Conservation (phyloP, 2,329 filamentous ascomycete species). For the Xylariaceae sp. region DNA sequence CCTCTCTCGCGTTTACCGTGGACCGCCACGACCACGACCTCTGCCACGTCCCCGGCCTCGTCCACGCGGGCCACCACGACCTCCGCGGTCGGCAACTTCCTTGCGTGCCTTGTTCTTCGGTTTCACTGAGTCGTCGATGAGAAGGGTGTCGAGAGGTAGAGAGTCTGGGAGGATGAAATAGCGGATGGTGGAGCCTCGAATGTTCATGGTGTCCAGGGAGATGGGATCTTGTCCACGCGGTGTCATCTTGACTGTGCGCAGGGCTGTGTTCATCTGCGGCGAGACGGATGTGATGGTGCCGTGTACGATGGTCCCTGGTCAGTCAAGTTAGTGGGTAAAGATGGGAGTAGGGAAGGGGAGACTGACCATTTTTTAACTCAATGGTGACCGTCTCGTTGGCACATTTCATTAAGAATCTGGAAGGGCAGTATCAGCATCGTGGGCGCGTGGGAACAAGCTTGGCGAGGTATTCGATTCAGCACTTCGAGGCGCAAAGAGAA, state of each 20-base stretch:
- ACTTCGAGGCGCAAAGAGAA: constrained; percentile 39
- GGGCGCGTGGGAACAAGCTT: constrained; percentile 30
- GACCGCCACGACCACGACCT: constrained; percentile 48
- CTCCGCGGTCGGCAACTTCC: constrained; percentile 64
- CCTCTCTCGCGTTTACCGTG: constrained; percentile 14
- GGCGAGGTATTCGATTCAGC: constrained; percentile 37
- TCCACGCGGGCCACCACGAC: constrained; percentile 50
- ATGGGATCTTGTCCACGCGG: constrained; percentile 82
- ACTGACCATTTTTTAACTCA: constrained; percentile 92
- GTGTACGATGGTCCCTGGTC: constrained; percentile 83
- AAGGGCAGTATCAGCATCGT: constrained; percentile 29
- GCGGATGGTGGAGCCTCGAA: constrained; percentile 91
- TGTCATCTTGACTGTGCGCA: constrained; percentile 97
- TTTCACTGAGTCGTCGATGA: constrained; percentile 96
- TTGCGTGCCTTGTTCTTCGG: constrained; percentile 99
- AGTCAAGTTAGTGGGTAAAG: background rate
- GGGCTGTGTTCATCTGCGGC: constrained; percentile 96
- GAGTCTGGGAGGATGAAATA: constrained; percentile 97
- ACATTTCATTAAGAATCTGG: constrained; percentile 98
- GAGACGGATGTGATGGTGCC: constrained; percentile 96
- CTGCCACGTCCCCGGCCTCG: constrained; percentile 50
- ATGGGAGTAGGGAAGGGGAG: background rate
- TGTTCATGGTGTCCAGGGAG: constrained; percentile 90
- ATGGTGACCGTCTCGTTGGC: constrained; percentile 98
- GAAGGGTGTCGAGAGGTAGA: constrained; percentile 86